Conservation (phyloP, 352 stramenopile genomes). For the Pythium biforme region DNA sequence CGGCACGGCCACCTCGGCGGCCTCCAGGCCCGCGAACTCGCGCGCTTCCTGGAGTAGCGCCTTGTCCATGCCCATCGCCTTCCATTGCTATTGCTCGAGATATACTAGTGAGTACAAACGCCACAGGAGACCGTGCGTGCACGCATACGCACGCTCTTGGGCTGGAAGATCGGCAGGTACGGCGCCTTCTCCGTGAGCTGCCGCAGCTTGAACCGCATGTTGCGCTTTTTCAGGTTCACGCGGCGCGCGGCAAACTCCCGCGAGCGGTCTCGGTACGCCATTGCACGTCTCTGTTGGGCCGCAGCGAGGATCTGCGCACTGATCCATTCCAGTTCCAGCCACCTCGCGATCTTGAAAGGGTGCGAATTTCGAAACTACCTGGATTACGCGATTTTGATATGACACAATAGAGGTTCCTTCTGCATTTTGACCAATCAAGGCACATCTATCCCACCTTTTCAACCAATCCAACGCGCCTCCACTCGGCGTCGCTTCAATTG, state of each 20-base stretch:
- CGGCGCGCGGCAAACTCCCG: constrained; percentile 43
- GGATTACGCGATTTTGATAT: constrained; percentile 25
- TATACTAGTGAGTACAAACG: too few relatives aligned
- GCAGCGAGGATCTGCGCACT: too few relatives aligned
- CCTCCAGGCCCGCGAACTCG: constrained; percentile 35
- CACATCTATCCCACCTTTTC: not conserved
- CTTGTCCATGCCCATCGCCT: constrained; percentile 57
- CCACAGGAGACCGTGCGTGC: too few relatives aligned
- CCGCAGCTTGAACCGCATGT: constrained; percentile 57
- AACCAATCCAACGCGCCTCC: not conserved
- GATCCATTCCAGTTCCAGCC: too few relatives aligned
- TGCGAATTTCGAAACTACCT: constrained; percentile 24
- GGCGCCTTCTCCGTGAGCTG: constrained; percentile 40
- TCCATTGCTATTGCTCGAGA: constrained; percentile 38
- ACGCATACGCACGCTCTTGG: constrained; percentile 56
- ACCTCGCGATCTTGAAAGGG: constrained; percentile 51
- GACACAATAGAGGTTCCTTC: not conserved
- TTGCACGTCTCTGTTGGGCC: constrained; percentile 19
- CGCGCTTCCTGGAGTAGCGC: constrained; percentile 56
- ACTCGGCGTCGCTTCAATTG: constrained; percentile 8
- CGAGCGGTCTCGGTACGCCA: constrained; percentile 69
- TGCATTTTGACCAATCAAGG: constrained; percentile 17
- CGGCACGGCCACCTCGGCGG: constrained; percentile 35
- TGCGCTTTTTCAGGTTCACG: constrained; percentile 48
- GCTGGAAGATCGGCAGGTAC: constrained; percentile 49